Evolutionary conservation across 1,284 basidiomycete genomes (phyloP), one percentile per base, ranked within the genome.

Genomic region (Caloboletus inedulis): DNA sequence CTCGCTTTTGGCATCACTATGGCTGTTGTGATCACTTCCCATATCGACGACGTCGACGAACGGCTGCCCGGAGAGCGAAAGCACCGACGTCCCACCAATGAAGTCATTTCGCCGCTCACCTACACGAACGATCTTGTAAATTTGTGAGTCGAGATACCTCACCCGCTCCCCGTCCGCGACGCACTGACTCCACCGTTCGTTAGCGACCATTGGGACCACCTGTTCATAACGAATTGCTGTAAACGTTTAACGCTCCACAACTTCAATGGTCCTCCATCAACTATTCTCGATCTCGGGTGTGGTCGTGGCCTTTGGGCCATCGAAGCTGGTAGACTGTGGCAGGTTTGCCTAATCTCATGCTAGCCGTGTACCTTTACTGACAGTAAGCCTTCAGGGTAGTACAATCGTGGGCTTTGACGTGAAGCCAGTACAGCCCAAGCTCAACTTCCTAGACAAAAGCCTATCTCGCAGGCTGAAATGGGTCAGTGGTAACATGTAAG

Each of bases 281-380:
- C 72, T 6, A 74, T 87, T 0, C 77, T 91, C 9, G 87, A 89
- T 62, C 72, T 94, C 23, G 92, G 91, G 0, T 92, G 89, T 63
- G 91, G 92, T 4, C 82, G 81, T 52, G 92, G 92, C 0, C 78
- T 82, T 49, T 89, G 87, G 87, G 76, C 77, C 10, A 74, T 89
- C 37, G 79, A 84, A 53, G 84, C 84, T 7, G 85, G 82, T 3
- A 80, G 75, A 58, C 66, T 73, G 47, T 89, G 85, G 85, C 72
- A 74, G 64, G 87, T 85, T 51, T 48, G 80, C 66, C 36, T 43
- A 14, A 37, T 57, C 43, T 47, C 36, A n/a, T 35, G 16, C 43
- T 36, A 23, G 45, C 19, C 42, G 8, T 44, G 49, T 49, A 43
- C 47, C 36, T 60, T 21, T 40, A 21, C 46, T 53, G 42, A 53